These are phyloP conservation scores for Colletotrichum echinochloae DNA, from an alignment of 2,329 filamentous ascomycete genomes.

Conservation along the genomic window DNA sequence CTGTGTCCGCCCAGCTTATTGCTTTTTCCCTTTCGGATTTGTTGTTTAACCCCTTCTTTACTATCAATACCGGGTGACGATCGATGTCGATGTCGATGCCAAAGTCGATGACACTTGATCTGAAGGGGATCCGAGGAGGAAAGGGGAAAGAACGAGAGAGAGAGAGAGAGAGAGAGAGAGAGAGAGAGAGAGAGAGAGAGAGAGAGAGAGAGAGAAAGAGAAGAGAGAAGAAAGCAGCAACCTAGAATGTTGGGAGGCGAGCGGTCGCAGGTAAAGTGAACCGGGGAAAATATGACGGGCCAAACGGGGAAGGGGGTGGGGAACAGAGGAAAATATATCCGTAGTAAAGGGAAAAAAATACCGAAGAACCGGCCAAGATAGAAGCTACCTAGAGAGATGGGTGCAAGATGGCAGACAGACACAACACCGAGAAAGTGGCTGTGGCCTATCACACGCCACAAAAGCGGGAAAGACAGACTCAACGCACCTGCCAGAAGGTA, in stretches of 20 bases:
- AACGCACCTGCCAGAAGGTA: neutral
- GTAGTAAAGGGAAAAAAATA: neutral
- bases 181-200: neutral
- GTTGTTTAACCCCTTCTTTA: neutral
- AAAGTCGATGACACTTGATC: neutral
- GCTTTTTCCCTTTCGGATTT: neutral
- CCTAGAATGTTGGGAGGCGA: conserved; percentile 11
- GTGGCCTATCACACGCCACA: neutral
- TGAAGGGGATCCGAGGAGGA: neutral
- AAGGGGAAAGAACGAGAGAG: neutral
- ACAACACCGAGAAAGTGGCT: neutral
- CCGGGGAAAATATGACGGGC: neutral
- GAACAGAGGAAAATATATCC: neutral
- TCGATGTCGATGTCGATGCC: neutral
- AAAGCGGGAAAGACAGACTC: neutral
- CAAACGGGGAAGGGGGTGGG: too few relatives aligned
- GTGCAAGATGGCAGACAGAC: too few relatives aligned
- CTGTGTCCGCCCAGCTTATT: neutral
- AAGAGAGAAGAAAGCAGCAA: neutral
- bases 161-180: neutral
- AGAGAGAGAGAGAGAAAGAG: neutral
- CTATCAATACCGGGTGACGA: neutral
- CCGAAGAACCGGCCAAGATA: neutral
- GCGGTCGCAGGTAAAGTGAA: conserved; percentile 12
- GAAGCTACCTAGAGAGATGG: too few relatives aligned